Base-by-base conservation (phyloP, 164 flowering plant genomes). In the Pachysandra terminalis region DNA sequence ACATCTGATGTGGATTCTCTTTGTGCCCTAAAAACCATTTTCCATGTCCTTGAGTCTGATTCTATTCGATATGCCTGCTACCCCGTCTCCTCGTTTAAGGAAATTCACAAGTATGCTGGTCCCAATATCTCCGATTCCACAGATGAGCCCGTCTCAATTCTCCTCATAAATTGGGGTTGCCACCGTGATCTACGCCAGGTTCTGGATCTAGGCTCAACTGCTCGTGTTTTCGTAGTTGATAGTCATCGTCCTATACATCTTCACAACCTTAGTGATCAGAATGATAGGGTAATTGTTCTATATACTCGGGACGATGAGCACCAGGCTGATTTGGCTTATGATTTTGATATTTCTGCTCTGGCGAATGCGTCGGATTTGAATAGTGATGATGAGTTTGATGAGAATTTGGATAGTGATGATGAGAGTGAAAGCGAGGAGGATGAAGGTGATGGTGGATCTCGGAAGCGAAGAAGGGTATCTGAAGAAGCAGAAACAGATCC, bases 131-230 rank as follows among this genome's bases (percentile, higher is more conserved):
- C 73, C 17, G 71, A 79, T 3, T 71, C 78, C 0, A 65, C 86
- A 0, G 81, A 79, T 59, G 65, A 80, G 21, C 84, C 88, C 9
- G 59, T 94, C 26, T 79, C 97, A 0, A 72, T 94, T 19, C 80
- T 94, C 41, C 69, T 94, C 60, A 83, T 94, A 0, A 94, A 91
- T 71, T 94, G 97, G 98, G 98, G 98, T 0, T 90, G 90, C 58
- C 97, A 94, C 61, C 76, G 93, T n/a, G 96, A 91, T 68, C 73
- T 94, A 58, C 74, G 82, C 55, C 74, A 65, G 71, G 66, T 83
- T 62, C 76, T 93, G 48, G 73, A 75, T 51, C 72, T 91, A 10
- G 91, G 90, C 0, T 82, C 86, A 12, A 56, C 56, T 0, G 90
- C 90, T 2, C 75, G 84, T 37, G 87, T 92, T 64, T 95, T 92